Evolutionary conservation across 495 filamentous ascomycete genomes (phyloP).

Genomic region (Ascodesmis nigricans): DNA sequence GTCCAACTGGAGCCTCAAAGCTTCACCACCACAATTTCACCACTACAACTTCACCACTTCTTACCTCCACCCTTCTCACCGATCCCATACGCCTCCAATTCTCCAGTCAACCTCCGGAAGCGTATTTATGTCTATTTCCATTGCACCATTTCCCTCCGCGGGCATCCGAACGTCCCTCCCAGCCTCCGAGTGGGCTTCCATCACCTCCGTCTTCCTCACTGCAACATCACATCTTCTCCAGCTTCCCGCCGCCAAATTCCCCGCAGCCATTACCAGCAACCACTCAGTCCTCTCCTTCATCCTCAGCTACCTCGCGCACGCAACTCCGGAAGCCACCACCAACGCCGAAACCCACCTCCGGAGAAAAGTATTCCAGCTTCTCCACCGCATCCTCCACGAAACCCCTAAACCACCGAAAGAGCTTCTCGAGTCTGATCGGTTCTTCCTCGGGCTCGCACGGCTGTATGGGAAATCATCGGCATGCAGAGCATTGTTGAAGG

Average conservation of each 20-base stretch:
- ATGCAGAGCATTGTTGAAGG: background rate
- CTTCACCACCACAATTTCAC: constrained; percentile 11
- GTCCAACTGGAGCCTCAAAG: no score
- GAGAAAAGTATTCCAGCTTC: constrained; percentile 5
- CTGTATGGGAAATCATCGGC: background rate
- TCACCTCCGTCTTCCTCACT: constrained; percentile 6
- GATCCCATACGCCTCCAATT: constrained; percentile 12
- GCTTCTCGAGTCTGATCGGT: constrained; percentile 7
- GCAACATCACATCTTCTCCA: constrained; percentile 11
- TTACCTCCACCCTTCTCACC: constrained; percentile 2
- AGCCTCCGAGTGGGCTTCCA: constrained; percentile 6
- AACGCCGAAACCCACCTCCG: constrained; percentile 2
- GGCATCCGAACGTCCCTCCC: constrained; percentile 6
- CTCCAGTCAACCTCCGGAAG: constrained; percentile 13
- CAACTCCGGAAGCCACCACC: background rate
- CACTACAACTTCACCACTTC: constrained; percentile 5
- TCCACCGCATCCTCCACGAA: constrained; percentile 10
- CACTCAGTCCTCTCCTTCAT: constrained; percentile 7
- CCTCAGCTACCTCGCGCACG: constrained; percentile 6
- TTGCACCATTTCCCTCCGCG: constrained; percentile 13
- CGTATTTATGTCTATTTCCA: constrained; percentile 15
- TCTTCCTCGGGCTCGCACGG: constrained; percentile 8
- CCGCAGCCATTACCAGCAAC: constrained; percentile 1
- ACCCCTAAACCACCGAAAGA: background rate
- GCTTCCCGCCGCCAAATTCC: constrained; percentile 7